Percentiles rank a stretch among this genome's conserved stretches.
phyloP scores from a whole-genome alignment of 2,329 filamentous ascomycete genomes.

The Penicillium sp. region DNA sequence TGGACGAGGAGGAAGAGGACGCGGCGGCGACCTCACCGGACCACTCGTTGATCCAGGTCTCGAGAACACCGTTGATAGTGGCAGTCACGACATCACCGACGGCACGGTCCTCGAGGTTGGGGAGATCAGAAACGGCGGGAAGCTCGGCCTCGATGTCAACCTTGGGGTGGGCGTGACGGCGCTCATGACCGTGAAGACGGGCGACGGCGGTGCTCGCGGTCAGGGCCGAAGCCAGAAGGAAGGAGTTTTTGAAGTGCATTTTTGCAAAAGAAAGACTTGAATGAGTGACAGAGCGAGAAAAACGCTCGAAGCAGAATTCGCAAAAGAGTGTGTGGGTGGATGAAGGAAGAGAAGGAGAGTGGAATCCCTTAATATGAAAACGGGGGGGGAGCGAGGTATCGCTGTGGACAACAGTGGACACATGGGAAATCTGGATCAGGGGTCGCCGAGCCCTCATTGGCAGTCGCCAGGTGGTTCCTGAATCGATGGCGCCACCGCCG shows the following conservation, averaged over 20 bases:
- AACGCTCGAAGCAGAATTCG: constrained; percentile 11
- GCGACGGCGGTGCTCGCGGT: constrained; percentile 37
- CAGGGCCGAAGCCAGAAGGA: constrained; percentile 37
- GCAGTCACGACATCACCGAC: constrained; percentile 34
- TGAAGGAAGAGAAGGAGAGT: constrained; percentile 4
- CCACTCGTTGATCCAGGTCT: constrained; percentile 39
- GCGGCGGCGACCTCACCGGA: constrained; percentile 20
- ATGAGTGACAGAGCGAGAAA: constrained; percentile 22
- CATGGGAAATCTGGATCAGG: constrained; percentile 14
- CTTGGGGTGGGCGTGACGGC: constrained; percentile 34
- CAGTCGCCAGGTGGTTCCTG: constrained; percentile 15
- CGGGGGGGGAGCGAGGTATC: no score
- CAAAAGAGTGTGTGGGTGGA: constrained; percentile 22
- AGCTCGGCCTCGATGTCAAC: constrained; percentile 7
- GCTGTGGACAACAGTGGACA: neutral
- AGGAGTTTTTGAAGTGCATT: constrained; percentile 42
- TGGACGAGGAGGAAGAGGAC: constrained; percentile 16
- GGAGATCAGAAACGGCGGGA: neutral
- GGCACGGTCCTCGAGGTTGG: constrained; percentile 28
- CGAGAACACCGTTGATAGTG: constrained; percentile 34
- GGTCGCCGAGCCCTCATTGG: constrained; percentile 16
- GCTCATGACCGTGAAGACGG: constrained; percentile 40
- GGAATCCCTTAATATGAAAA: constrained; percentile 2
- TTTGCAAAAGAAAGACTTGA: constrained; percentile 9
- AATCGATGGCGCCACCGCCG: neutral